Evolutionary conservation across 108 stramenopile genomes (phyloP), one percentile per base, ranked within the genome.

Genomic region (Nannochloropsis granulata): DNA sequence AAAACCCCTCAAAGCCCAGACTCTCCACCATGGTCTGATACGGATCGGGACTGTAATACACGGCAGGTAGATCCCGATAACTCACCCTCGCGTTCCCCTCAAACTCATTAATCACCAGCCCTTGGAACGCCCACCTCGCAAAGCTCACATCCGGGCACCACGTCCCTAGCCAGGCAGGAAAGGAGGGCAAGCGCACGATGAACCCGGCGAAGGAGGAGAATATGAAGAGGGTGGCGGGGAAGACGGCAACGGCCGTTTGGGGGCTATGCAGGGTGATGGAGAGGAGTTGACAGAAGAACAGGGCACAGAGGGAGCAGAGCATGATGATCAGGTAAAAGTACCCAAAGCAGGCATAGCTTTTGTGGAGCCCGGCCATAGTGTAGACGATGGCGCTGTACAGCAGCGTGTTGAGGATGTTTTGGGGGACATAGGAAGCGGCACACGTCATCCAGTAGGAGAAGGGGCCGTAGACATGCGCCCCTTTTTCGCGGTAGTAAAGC

Each of bases 401-500:
- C 24, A 82, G 0, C 7, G 82, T 83, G 24, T 86, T 90, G 8
- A 88, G 24, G 13, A 90, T 78, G 78, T 84, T 43, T 21, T 87
- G 46, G 8, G 88, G 88, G 23, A 89, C 78, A 34, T 87, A 86
- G 13, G 42, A 23, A 26, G 45, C 8, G 25, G 46, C 80, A 42
- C 23, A 56, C 24, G 84, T 16, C 23, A 84, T 84, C 89, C 89
- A 90, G 83, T 90, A 89, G 79, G 86, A 34, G 78, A 85, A 86
- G 42, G 88, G 42, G 9, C 89, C 89, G 88, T 90, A 90, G 43
- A 84, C 88, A 13, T 85, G 82, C 24, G 88, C 85, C 24, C 88
- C 88, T 13, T 86, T 82, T 43, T 90, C 89, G 23, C 88, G 88
- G 88, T 90, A 90, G 89, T 87, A 90, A 23, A 89, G 83, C 45